Conservation (phyloP, 495 filamentous ascomycete genomes). For the Elasticomyces elasticus region DNA sequence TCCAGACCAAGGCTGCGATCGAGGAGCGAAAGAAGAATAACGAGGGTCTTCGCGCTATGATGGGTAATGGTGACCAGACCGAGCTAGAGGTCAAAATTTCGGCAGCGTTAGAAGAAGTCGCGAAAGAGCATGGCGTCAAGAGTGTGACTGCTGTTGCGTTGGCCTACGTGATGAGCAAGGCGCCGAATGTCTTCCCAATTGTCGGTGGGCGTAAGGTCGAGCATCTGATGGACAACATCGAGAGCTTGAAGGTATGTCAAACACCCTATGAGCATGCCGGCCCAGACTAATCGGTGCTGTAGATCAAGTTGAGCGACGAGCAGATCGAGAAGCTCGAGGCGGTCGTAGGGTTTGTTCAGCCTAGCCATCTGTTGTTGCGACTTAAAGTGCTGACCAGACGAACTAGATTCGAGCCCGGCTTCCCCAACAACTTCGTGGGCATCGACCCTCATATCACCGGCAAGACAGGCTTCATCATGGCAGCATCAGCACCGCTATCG, state of each 20-base stretch:
- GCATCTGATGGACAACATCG: constrained; percentile 52
- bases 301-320: constrained; percentile 31
- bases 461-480: not conserved
- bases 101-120: constrained; percentile 48
- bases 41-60: constrained; percentile 22
- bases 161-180: constrained; percentile 64
- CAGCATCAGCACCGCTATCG: constrained; percentile 1
- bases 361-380: not conserved
- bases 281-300: no score
- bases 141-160: constrained; percentile 44
- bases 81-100: constrained; percentile 44
- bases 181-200: constrained; percentile 66
- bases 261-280: no score
- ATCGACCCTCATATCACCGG: constrained; percentile 26
- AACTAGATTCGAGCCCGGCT: constrained; percentile 30
- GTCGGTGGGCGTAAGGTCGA: constrained; percentile 58
- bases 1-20: constrained; percentile 24
- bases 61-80: constrained; percentile 11
- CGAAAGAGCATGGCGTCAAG: constrained; percentile 29
- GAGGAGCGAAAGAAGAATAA: constrained; percentile 23
- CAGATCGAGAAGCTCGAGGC: constrained; percentile 54
- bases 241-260: constrained; percentile 28
- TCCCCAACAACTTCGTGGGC: constrained; percentile 42
- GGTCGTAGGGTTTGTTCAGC: constrained; percentile 31
- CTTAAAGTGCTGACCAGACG: not conserved